A percentile compares a stretch with the other conserved stretches of the same genome.
phyloP scores from a whole-genome alignment of 345 rosid genomes.

The Theobroma cacao region DNA sequence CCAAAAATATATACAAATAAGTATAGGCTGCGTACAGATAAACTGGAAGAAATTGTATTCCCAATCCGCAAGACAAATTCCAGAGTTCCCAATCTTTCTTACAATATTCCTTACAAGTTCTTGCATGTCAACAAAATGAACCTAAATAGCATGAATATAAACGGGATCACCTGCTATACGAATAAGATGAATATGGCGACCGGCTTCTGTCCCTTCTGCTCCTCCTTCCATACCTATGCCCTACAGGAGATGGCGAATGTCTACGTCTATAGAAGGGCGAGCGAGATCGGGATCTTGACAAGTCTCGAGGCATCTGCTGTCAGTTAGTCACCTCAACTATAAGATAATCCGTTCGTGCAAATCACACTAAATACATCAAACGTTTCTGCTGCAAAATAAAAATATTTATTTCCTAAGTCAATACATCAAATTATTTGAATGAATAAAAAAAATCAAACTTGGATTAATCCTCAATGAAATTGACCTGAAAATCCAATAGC shows the following conservation, averaged over 20 bases:
- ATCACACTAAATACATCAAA: background rate
- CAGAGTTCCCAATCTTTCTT: conserved; percentile 38
- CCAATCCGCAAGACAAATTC: conserved; percentile 28
- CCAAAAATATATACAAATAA: conserved; percentile 10
- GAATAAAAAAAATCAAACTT: background rate
- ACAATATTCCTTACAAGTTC: conserved; percentile 36
- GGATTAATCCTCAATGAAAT: background rate
- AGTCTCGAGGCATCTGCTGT: conserved; percentile 72
- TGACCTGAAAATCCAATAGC: conserved; percentile 4
- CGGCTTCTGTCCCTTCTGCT: conserved; percentile 77
- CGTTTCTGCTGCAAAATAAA: background rate
- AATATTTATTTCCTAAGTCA: background rate
- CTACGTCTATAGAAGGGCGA: conserved; percentile 73
- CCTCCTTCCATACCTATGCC: conserved; percentile 67
- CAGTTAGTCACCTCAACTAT: background rate
- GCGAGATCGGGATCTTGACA: conserved; percentile 70
- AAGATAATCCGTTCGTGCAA: background rate
- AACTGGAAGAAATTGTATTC: conserved; percentile 27
- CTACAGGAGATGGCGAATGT: conserved; percentile 71
- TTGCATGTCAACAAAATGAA: conserved; percentile 18
- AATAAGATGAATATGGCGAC: conserved; percentile 73
- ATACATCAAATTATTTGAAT: background rate
- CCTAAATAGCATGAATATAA: conserved; percentile 27
- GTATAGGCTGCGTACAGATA: conserved; percentile 28
- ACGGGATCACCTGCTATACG: conserved; percentile 90